phyloP scores from a whole-genome alignment of 495 filamentous ascomycete genomes.

The Hypoxylon lenormandii region DNA sequence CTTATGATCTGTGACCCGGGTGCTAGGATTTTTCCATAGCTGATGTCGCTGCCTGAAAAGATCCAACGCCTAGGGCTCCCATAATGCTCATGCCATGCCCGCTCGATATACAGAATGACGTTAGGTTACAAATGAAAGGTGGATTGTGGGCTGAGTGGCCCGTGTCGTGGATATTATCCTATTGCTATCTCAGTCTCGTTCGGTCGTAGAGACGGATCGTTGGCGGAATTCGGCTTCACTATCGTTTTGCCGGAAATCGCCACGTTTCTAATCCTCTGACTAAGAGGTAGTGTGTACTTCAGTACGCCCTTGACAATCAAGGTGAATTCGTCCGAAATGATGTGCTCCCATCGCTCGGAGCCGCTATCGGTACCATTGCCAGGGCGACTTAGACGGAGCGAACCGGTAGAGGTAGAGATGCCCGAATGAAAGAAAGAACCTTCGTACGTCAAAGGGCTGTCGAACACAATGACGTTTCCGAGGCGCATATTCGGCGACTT shows the following conservation, averaged over 20 bases:
- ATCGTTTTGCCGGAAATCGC: conserved; percentile 63
- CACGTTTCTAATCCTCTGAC: conserved; percentile 70
- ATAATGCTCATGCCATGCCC: conserved; percentile 50
- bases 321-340: conserved; percentile 89
- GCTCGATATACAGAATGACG: conserved; percentile 52
- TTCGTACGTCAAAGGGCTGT: conserved; percentile 87
- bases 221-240: conserved; percentile 64
- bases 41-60: conserved; percentile 24
- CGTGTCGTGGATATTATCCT: conserved; percentile 39
- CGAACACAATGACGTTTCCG: conserved; percentile 85
- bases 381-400: conserved; percentile 81
- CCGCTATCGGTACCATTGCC: conserved; percentile 91
- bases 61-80: conserved; percentile 54
- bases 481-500: conserved; percentile 87
- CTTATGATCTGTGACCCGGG: conserved; percentile 13
- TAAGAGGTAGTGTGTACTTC: conserved; percentile 88
- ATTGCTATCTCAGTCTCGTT: conserved; percentile 50
- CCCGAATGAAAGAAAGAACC: conserved; percentile 81
- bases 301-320: conserved; percentile 89
- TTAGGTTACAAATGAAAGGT: conserved; percentile 48
- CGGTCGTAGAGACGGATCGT: conserved; percentile 55
- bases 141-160: conserved; percentile 44
- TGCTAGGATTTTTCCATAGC: conserved; percentile 8
- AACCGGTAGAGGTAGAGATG: conserved; percentile 76
- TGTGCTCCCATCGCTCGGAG: conserved; percentile 88